phyloP scores from a whole-genome alignment of 2,329 filamentous ascomycete species.

The Rugonectria rugulosa region DNA sequence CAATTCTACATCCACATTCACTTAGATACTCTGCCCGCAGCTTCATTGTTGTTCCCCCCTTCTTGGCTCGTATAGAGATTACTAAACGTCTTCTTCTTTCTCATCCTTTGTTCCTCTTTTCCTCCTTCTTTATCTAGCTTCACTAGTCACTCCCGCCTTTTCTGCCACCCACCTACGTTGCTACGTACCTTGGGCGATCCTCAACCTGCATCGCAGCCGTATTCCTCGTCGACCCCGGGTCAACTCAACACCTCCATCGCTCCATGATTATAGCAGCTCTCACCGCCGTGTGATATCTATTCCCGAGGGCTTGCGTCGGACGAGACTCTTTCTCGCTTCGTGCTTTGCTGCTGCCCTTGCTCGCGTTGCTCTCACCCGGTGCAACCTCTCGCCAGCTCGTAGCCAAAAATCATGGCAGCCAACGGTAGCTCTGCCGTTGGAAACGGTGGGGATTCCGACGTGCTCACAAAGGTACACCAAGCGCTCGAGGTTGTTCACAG shows the following conservation, averaged over 20 bases:
- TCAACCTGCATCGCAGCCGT: slow-evolving; percentile 8
- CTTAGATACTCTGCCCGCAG: not conserved
- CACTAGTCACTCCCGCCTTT: slow-evolving; percentile 12
- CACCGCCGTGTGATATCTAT: slow-evolving; percentile 19
- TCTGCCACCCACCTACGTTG: no score
- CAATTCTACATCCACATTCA: slow-evolving; percentile 13
- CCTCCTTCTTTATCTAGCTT: slow-evolving; percentile 7
- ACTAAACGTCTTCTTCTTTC: slow-evolving; percentile 8
- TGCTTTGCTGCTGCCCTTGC: slow-evolving; percentile 25
- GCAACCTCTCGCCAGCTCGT: slow-evolving; percentile 5
- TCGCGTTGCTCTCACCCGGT: no score
- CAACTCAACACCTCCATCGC: slow-evolving; percentile 6
- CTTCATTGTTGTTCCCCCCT: not conserved
- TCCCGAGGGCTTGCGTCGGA: slow-evolving; percentile 31
- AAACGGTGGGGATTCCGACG: slow-evolving; percentile 50
- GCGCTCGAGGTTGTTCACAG: slow-evolving; percentile 90
- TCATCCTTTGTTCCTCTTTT: slow-evolving; percentile 4
- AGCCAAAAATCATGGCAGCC: slow-evolving; percentile 43
- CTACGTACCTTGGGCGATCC: not conserved
- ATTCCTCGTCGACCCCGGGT: slow-evolving; percentile 7
- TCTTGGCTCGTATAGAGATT: not conserved
- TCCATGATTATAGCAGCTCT: slow-evolving; percentile 30
- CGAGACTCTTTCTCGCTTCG: slow-evolving; percentile 24
- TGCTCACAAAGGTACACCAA: slow-evolving; percentile 76
- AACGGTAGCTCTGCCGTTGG: slow-evolving; percentile 47